A percentile compares a stretch with the other conserved stretches of the same genome.
phyloP scores from a whole-genome alignment of 345 rosid species.

The Psidium friedrichsthalianum region DNA sequence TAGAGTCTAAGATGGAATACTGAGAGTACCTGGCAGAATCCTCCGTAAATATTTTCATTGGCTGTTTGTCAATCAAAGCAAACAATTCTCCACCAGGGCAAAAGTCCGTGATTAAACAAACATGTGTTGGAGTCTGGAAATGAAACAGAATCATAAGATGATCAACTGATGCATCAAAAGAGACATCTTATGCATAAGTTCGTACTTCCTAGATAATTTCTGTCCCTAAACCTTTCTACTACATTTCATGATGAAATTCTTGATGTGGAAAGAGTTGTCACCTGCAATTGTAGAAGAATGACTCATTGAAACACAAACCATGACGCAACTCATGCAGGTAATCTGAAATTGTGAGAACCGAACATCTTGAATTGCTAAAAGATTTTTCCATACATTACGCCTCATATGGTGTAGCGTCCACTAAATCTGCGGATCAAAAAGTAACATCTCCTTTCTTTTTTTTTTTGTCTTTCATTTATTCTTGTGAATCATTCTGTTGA shows the following conservation, averaged over 20 bases:
- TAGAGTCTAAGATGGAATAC: not conserved
- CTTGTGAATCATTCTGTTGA: not conserved
- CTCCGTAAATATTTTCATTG: constrained; percentile 13
- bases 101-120: constrained; percentile 94
- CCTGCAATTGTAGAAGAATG: not conserved
- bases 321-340: not conserved
- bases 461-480: not conserved
- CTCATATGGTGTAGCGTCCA: not conserved
- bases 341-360: not conserved
- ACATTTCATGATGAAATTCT: not conserved
- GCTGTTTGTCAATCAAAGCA: constrained; percentile 80
- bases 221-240: not conserved
- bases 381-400: not conserved
- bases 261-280: not conserved
- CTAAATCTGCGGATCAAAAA: not conserved
- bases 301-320: not conserved
- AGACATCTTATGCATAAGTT: not conserved
- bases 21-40: too few species aligned
- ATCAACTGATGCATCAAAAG: not conserved
- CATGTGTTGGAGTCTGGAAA: constrained; percentile 87
- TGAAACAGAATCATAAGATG: constrained; percentile 7
- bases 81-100: constrained; percentile 95
- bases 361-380: not conserved
- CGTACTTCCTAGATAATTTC: not conserved
- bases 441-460: not conserved